These are phyloP conservation scores for Aaosphaeria pasadenensis DNA, from an alignment of 2,329 filamentous ascomycete species.

Conservation along the genomic window DNA sequence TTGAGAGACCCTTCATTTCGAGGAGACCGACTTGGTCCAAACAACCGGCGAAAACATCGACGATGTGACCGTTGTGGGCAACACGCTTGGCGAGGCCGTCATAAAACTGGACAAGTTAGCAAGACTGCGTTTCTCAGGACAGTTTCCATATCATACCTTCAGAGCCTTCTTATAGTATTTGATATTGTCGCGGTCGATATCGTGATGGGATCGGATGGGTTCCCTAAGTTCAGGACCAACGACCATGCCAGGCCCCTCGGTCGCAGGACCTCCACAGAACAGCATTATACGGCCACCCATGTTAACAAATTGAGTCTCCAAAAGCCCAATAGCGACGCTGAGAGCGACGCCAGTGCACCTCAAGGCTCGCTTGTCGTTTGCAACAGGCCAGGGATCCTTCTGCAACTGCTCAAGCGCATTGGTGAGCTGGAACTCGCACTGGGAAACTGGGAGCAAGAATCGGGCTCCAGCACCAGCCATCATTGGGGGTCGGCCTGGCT, in stretches of 20 bases:
- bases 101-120: constrained; percentile 66
- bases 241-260: constrained; percentile 94
- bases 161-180: constrained; percentile 99
- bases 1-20: constrained; percentile 97
- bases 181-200: constrained; percentile 97
- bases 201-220: constrained; percentile 95
- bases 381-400: constrained; percentile 95
- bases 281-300: constrained; percentile 95
- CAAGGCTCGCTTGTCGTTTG: constrained; percentile 84
- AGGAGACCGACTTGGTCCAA: constrained; percentile 94
- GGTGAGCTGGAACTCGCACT: constrained; percentile 95
- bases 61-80: constrained; percentile 93
- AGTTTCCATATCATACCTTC: constrained; percentile 62
- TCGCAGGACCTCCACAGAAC: constrained; percentile 91
- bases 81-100: constrained; percentile 90
- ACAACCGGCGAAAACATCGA: constrained; percentile 97
- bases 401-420: constrained; percentile 94
- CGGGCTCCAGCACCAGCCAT: constrained; percentile 76
- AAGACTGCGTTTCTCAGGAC: neutral
- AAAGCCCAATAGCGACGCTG: constrained; percentile 85
- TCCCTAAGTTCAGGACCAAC: constrained; percentile 94
- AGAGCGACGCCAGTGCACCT: constrained; percentile 96
- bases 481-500: constrained; percentile 67
- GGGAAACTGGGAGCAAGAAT: constrained; percentile 90
- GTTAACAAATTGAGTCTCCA: constrained; percentile 95